phyloP scores from a whole-genome alignment of 495 filamentous ascomycete genomes.

The Daldinia childiae region DNA sequence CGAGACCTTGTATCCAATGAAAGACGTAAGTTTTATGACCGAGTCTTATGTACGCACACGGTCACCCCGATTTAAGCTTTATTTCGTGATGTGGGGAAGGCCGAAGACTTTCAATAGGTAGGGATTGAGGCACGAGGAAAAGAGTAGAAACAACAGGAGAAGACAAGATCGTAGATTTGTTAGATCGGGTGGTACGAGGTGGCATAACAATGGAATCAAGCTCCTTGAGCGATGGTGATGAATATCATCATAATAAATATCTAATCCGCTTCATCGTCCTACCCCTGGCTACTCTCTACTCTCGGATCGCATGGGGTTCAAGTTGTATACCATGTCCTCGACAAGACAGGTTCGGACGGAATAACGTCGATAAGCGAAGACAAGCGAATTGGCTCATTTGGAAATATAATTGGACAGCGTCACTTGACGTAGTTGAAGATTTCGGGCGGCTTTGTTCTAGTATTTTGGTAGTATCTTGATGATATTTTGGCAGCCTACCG shows the following conservation, averaged over 20 bases:
- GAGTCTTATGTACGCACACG: background rate
- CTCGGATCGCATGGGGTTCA: constrained; percentile 19
- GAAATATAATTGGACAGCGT: constrained; percentile 25
- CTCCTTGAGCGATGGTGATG: background rate
- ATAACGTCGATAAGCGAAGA: constrained; percentile 3
- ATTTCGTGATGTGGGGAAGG: constrained; percentile 8
- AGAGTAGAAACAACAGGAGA: background rate
- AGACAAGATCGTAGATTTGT: background rate
- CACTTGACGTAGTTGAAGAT: constrained; percentile 28
- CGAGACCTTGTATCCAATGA: background rate
- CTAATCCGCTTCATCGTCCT: background rate
- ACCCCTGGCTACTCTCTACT: constrained; percentile 31
- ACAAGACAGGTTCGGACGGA: constrained; percentile 6
- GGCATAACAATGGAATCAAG: background rate
- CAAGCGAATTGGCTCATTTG: constrained; percentile 28
- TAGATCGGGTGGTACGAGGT: background rate
- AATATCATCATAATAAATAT: constrained; percentile 4
- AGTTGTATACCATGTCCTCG: constrained; percentile 7
- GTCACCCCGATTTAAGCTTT: constrained; percentile 8
- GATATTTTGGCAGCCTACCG: constrained; percentile 4
- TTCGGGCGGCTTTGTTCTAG: constrained; percentile 19
- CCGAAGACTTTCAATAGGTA: background rate
- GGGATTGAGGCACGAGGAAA: background rate
- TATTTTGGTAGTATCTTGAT: background rate
- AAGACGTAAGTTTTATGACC: constrained; percentile 11